These are phyloP conservation scores for Claviceps cyperi DNA, from an alignment of 2,329 filamentous ascomycete genomes.

Conservation along the genomic window DNA sequence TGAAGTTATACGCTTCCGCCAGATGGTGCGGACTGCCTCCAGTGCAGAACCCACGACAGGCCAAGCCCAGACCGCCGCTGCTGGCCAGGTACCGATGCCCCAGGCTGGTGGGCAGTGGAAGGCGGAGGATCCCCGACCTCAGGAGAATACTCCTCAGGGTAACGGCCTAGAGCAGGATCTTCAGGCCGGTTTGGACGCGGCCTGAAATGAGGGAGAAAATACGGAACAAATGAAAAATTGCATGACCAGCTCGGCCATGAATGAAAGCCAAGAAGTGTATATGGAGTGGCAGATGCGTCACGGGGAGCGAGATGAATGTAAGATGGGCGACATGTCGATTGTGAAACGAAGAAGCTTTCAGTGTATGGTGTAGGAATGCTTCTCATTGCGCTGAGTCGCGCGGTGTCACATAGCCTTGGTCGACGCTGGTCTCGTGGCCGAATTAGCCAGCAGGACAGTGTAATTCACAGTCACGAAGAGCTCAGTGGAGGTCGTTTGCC, in stretches of 20 bases:
- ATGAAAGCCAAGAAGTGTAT: not conserved
- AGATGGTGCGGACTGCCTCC: conserved; percentile 38
- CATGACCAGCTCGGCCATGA: not conserved
- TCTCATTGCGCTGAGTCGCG: too few species aligned
- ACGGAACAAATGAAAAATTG: not conserved
- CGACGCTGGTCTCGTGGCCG: too few species aligned
- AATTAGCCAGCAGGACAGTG: too few species aligned
- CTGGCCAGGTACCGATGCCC: conserved; percentile 38
- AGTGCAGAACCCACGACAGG: conserved; percentile 19
- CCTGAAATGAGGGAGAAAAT: conserved; percentile 9
- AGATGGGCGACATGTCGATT: not conserved
- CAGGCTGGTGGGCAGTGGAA: conserved; percentile 38
- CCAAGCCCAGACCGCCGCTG: conserved; percentile 21
- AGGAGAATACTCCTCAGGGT: conserved; percentile 37
- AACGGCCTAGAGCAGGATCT: conserved; percentile 44
- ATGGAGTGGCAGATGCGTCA: not conserved
- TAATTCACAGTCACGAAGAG: too few species aligned
- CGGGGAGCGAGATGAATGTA: not conserved
- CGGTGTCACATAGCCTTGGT: too few species aligned
- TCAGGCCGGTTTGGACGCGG: conserved; percentile 29
- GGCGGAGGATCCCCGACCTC: conserved; percentile 44
- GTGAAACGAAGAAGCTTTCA: not conserved
- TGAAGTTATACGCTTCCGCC: conserved; percentile 81
- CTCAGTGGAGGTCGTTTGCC: too few species aligned
- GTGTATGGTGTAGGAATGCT: not conserved